A percentile compares a stretch with the other conserved stretches of the same genome.
These are phyloP conservation scores for Dendrocalamus latiflorus DNA, from an alignment of 202 grass and related monocot genomes.

Conservation along the genomic window DNA sequence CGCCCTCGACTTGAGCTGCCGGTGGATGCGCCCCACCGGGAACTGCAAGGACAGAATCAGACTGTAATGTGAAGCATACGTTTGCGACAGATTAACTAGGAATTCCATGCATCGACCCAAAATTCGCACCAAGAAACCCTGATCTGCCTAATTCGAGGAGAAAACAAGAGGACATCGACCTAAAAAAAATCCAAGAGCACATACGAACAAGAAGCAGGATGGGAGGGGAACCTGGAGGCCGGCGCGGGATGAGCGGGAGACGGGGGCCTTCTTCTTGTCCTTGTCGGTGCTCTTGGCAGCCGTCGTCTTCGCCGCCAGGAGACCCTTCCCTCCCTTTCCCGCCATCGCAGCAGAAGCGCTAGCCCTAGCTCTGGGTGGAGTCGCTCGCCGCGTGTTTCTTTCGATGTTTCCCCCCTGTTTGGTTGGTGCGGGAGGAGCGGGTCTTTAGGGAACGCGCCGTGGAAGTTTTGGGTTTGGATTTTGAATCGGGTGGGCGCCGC, in stretches of 20 bases:
- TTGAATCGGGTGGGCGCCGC: neutral
- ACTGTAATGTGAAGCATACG: neutral
- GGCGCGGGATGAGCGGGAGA: slow-evolving; percentile 57
- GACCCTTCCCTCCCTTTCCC: slow-evolving; percentile 55
- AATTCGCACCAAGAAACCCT: neutral
- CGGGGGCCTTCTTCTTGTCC: slow-evolving; percentile 59
- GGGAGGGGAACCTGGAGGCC: slow-evolving; percentile 28
- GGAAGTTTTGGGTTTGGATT: neutral
- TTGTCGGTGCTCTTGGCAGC: slow-evolving; percentile 48
- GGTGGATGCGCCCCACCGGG: slow-evolving; percentile 62
- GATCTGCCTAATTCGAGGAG: neutral
- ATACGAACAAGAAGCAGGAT: neutral
- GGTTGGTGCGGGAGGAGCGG: neutral
- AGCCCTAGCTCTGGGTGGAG: neutral
- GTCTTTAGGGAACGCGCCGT: neutral
- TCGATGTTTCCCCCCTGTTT: no score
- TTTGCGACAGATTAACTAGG: neutral
- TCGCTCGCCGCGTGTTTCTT: neutral
- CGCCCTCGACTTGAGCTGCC: slow-evolving; percentile 60
- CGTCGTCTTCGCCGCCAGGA: slow-evolving; percentile 55
- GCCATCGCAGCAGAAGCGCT: slow-evolving; percentile 21
- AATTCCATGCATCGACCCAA: neutral
- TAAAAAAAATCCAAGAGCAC: no score
- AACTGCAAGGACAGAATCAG: slow-evolving; percentile 8
- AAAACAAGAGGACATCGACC: neutral